A percentile compares a stretch with the other conserved stretches of the same genome.
phyloP scores from a whole-genome alignment of 192 early-diverging fungal genomes.

The Cetraspora pellucida region DNA sequence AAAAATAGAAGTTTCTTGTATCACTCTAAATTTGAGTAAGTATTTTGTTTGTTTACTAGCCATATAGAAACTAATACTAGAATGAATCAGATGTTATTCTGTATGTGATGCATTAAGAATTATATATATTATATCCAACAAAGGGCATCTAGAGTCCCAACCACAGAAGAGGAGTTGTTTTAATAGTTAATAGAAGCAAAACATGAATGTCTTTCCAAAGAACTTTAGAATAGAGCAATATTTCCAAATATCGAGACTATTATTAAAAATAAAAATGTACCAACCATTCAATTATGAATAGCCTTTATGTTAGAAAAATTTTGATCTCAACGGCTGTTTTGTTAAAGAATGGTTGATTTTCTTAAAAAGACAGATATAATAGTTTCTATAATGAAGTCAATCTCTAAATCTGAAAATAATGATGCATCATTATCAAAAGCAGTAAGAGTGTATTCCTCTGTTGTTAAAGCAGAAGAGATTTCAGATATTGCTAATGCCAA shows the following conservation, averaged over 20 bases:
- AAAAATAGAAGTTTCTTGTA: slow-evolving; percentile 10
- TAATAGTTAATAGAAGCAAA: slow-evolving; percentile 20
- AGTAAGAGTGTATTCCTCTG: background rate
- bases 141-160: slow-evolving; percentile 1
- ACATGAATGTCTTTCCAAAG: background rate
- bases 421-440: background rate
- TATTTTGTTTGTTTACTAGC: slow-evolving; percentile 21
- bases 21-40: background rate
- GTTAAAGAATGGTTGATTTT: background rate
- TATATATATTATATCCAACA: slow-evolving; percentile 20
- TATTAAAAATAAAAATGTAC: background rate
- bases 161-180: slow-evolving; percentile 8
- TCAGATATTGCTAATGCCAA: too few species aligned
- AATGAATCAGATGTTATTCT: slow-evolving; percentile 14
- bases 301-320: background rate
- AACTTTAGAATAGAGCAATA: slow-evolving; percentile 1
- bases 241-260: background rate
- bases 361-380: background rate
- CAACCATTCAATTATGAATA: too few species aligned
- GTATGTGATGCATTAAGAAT: background rate
- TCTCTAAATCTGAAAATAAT: background rate
- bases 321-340: background rate
- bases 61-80: slow-evolving; percentile 20
- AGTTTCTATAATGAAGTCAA: background rate
- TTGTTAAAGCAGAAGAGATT: background rate